These are phyloP conservation scores for Triticum dicoccoides DNA, from an alignment of 176 grass and related monocot species.

Conservation along the genomic window DNA sequence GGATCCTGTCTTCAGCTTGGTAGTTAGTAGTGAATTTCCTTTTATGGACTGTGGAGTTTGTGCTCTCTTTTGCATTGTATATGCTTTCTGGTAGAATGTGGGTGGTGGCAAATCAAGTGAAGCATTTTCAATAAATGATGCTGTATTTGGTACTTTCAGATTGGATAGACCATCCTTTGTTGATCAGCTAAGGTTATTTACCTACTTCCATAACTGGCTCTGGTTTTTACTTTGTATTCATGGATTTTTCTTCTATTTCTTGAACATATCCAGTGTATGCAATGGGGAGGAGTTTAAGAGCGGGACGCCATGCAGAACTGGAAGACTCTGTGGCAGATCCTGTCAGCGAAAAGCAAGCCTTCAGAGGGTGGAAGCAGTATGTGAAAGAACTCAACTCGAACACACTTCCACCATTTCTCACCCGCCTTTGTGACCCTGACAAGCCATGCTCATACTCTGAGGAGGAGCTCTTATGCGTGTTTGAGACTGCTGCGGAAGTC, in stretches of 20 bases:
- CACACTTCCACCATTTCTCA: slow-evolving; percentile 61
- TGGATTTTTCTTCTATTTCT: background rate
- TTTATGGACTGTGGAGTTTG: background rate
- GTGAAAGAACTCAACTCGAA: slow-evolving; percentile 51
- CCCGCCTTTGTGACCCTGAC: slow-evolving; percentile 36
- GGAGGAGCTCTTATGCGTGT: slow-evolving; percentile 49
- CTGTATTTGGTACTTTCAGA: background rate
- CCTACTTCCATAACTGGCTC: background rate
- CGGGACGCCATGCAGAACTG: slow-evolving; percentile 11
- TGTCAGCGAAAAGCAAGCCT: slow-evolving; percentile 1
- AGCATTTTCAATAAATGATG: background rate
- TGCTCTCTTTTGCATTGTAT: background rate
- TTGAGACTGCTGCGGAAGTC: slow-evolving; percentile 49
- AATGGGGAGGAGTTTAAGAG: slow-evolving; percentile 34
- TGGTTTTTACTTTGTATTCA: background rate
- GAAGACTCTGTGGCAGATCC: slow-evolving; percentile 18
- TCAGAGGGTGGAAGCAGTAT: slow-evolving; percentile 36
- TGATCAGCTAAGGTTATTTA: background rate
- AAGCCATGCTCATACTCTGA: slow-evolving; percentile 15
- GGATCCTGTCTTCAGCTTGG: background rate
- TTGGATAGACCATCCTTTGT: background rate
- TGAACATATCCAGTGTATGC: slow-evolving; percentile 37
- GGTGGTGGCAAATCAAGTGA: background rate
- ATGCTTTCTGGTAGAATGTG: background rate
- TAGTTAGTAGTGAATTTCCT: background rate